Evolutionary conservation across 345 rosid genomes (phyloP).

Genomic region (Isatis tinctoria): DNA sequence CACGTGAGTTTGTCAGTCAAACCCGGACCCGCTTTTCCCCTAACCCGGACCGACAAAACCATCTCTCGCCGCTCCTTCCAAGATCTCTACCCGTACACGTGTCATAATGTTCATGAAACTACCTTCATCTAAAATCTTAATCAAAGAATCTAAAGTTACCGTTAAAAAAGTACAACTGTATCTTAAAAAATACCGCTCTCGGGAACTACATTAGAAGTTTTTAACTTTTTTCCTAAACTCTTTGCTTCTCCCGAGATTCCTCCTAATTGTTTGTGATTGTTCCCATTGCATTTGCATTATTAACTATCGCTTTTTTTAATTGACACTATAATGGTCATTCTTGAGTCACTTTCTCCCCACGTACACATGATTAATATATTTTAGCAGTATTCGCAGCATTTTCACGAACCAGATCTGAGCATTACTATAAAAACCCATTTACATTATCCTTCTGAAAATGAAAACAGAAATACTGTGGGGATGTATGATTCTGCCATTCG

Average conservation of each 20-base stretch:
- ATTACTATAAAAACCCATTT: neutral
- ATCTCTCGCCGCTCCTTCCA: slow-evolving; percentile 26
- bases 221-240: slow-evolving; percentile 16
- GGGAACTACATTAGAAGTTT: slow-evolving; percentile 19
- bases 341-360: slow-evolving; percentile 27
- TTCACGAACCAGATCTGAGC: slow-evolving; percentile 19
- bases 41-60: slow-evolving; percentile 32
- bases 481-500: neutral
- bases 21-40: slow-evolving; percentile 24
- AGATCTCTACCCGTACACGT: slow-evolving; percentile 29
- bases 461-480: neutral
- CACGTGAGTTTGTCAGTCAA: slow-evolving; percentile 38
- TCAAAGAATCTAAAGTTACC: slow-evolving; percentile 24
- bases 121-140: neutral
- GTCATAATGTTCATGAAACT: neutral
- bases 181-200: slow-evolving; percentile 18
- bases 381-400: neutral
- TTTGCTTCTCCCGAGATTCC: slow-evolving; percentile 33
- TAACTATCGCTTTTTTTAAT: neutral
- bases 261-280: slow-evolving; percentile 35
- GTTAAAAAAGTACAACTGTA: slow-evolving; percentile 33
- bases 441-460: neutral
- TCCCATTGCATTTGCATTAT: slow-evolving; percentile 18
- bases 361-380: neutral
- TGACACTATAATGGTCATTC: neutral